Evolutionary conservation across 306 rosid genomes (phyloP).

Genomic region (Pterocarpus macrocarpus): DNA sequence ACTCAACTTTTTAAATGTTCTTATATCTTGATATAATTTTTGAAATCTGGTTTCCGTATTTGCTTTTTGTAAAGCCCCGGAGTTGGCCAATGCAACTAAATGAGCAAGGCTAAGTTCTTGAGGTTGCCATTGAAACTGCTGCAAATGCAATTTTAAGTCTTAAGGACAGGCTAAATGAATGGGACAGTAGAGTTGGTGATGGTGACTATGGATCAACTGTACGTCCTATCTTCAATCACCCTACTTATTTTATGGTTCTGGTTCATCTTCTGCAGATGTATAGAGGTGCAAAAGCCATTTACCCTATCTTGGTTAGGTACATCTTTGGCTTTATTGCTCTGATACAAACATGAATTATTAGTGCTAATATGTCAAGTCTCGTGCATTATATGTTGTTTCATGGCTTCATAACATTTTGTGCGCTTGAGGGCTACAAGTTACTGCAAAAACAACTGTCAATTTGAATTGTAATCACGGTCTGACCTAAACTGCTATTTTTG

Average conservation of each 20-base stretch:
- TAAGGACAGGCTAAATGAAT: conserved; percentile 78
- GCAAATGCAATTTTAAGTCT: conserved; percentile 75
- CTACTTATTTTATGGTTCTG: conserved; percentile 34
- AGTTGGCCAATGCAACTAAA: conserved; percentile 71
- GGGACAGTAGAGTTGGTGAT: conserved; percentile 97
- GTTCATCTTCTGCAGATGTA: conserved; percentile 70
- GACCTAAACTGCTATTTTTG: conserved; percentile 44
- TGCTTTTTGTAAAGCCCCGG: conserved; percentile 60
- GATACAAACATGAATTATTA: not conserved
- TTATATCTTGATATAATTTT: conserved; percentile 17
- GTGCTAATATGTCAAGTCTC: conserved; percentile 27
- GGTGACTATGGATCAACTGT: conserved; percentile 99
- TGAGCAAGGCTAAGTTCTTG: conserved; percentile 77
- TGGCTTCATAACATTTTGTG: conserved; percentile 15
- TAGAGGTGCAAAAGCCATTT: conserved; percentile 82
- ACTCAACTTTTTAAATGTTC: not conserved
- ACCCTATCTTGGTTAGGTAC: conserved; percentile 31
- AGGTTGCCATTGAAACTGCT: conserved; percentile 85
- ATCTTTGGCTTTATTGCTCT: conserved; percentile 29
- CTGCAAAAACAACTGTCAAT: conserved; percentile 28
- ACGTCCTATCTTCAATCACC: conserved; percentile 51
- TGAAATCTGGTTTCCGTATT: conserved; percentile 39
- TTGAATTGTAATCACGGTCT: conserved; percentile 43
- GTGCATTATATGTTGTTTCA: conserved; percentile 11
- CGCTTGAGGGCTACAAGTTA: conserved; percentile 28